Conservation (phyloP, 2,329 filamentous ascomycete genomes). For the Phialophora verrucosa region DNA sequence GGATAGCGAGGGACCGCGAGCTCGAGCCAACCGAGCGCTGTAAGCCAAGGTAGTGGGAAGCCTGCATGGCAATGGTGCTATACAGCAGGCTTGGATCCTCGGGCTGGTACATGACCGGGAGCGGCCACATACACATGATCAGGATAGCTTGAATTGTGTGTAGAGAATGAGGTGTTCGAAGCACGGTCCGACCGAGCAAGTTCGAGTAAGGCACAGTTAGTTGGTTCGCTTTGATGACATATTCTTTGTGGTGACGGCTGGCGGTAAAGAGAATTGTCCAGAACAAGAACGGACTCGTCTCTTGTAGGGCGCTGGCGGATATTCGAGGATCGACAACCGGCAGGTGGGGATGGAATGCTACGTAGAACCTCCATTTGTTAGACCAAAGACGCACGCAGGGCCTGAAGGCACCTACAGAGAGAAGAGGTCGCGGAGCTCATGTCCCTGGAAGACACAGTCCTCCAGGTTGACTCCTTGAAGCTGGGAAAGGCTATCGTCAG, state of each 20-base stretch:
- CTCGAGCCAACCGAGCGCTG: neutral
- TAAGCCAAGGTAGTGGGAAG: conserved; percentile 13
- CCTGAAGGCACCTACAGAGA: conserved; percentile 7
- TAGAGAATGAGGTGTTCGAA: conserved; percentile 18
- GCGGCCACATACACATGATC: conserved; percentile 19
- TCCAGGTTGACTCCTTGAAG: conserved; percentile 5
- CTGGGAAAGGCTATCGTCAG: neutral
- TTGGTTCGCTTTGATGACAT: conserved; percentile 15
- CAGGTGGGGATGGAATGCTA: conserved; percentile 18
- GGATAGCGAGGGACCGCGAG: neutral
- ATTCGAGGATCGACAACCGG: conserved; percentile 18
- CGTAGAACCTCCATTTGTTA: conserved; percentile 8
- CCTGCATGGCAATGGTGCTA: conserved; percentile 14
- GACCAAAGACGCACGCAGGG: neutral
- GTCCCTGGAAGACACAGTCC: conserved; percentile 2
- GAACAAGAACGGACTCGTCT: conserved; percentile 20
- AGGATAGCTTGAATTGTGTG: conserved; percentile 22
- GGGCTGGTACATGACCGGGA: conserved; percentile 22
- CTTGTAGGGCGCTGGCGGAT: conserved; percentile 1
- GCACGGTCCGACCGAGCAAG: conserved; percentile 16
- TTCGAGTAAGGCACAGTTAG: conserved; percentile 16
- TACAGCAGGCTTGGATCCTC: conserved; percentile 24
- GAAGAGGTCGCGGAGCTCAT: conserved; percentile 12
- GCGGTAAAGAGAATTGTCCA: conserved; percentile 23
- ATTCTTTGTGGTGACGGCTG: conserved; percentile 12